Base-by-base conservation (phyloP, 345 rosid genomes). In the Erysimum cheiranthoides region DNA sequence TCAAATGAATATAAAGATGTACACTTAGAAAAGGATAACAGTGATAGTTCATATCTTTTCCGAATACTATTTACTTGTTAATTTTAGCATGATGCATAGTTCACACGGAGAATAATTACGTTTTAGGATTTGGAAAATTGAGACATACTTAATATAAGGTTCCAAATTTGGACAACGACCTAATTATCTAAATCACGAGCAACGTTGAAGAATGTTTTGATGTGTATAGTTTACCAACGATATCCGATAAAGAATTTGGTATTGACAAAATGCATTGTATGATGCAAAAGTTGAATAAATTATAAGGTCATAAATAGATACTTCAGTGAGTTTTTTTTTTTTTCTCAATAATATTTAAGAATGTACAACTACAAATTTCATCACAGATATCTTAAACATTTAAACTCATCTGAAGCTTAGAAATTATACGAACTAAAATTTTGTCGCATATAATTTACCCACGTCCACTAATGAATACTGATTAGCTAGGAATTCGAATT, bases 131-230 rank as follows among this genome's bases (percentile, higher is more conserved):
- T 54, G 38, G n/a, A 9, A n/a, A 13, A 58, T 6, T 31, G 38
- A 47, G 12, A 30, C 5, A 18, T 12, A 28, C 16, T 53, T 11
- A 52, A 50, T 38, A 16, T 11, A 53, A 53, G 13, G n/a, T 18
- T 64, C 2, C 3, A 6, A 27, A 14, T 46, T 46, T 58, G 38
- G 73, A 77, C 76, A 70, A 77, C 80, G 80, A 70, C 80, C 75
- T 70, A 77, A 77, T 77, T 27, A 70, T 71, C 18, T 57, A 66
- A 65, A 38, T 38, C 68, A 57, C 21, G 18, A 77, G 56, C 68
- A 65, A 56, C 6, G 38, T 56, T 65, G 76, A 65, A 57, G 77
- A 77, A 77, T 77, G 80, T 77, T 65, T 65, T 71, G 80, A 77
- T 71, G 80, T 65, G 46, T 71, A 49, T 71, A 47, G 73, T 77